phyloP scores from a whole-genome alignment of 148 eudicot genomes.

The Nepenthes gracilis region DNA sequence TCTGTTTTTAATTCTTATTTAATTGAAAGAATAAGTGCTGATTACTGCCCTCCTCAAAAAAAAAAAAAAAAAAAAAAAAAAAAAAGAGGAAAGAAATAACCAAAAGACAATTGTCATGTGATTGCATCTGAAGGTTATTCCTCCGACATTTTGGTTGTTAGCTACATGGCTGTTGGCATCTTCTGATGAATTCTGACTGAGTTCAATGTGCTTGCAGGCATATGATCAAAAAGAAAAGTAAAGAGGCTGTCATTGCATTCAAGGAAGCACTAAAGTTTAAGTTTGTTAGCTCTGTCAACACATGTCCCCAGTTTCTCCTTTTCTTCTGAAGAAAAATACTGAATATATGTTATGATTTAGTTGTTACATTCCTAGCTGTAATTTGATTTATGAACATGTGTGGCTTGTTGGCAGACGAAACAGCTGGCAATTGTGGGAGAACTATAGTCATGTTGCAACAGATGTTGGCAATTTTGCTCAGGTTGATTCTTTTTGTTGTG shows the following conservation, averaged over 20 bases:
- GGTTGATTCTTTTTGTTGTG: conserved; percentile 19
- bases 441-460: conserved; percentile 71
- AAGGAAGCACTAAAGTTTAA: conserved; percentile 85
- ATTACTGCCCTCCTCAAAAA: too few relatives aligned
- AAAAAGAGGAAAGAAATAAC: too few relatives aligned
- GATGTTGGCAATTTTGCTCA: conserved; percentile 68
- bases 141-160: too few relatives aligned
- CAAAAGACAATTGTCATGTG: too few relatives aligned
- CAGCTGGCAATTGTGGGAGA: conserved; percentile 99
- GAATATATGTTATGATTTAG: neutral
- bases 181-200: too few relatives aligned
- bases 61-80: too few relatives aligned
- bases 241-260: conserved; percentile 74
- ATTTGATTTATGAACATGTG: neutral
- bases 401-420: conserved; percentile 40
- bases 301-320: conserved; percentile 5
- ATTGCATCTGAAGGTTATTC: too few relatives aligned
- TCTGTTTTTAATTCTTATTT: neutral
- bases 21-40: too few relatives aligned
- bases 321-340: too few relatives aligned
- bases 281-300: conserved; percentile 25
- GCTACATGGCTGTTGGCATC: too few relatives aligned
- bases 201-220: conserved; percentile 38
- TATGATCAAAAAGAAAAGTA: conserved; percentile 59
- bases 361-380: neutral